Evolutionary conservation across 306 rosid genomes (phyloP).

Genomic region (Begonia fuchsioides): DNA sequence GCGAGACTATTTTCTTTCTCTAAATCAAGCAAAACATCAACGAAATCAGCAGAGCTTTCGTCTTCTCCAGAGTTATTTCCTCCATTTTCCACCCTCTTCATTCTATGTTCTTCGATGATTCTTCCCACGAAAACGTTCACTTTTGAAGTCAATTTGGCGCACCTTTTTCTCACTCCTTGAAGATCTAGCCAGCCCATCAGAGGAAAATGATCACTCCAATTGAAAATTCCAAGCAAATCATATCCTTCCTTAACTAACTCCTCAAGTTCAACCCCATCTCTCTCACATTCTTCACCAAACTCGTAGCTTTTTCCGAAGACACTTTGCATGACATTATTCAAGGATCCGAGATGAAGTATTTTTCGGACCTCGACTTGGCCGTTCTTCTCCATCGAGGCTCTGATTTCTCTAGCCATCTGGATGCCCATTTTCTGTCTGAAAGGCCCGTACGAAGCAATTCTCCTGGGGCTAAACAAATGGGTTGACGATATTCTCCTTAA

Average conservation of each 20-base stretch:
- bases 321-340: conserved; percentile 56
- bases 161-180: conserved; percentile 57
- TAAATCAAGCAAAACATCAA: conserved; percentile 69
- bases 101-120: conserved; percentile 42
- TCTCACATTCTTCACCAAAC: conserved; percentile 13
- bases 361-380: conserved; percentile 34
- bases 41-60: conserved; percentile 31
- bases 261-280: conserved; percentile 29
- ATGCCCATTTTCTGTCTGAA: conserved; percentile 24
- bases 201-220: conserved; percentile 74
- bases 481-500: conserved; percentile 53
- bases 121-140: conserved; percentile 53
- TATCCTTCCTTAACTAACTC: conserved; percentile 57
- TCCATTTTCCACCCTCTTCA: conserved; percentile 9
- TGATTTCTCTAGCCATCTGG: conserved; percentile 21
- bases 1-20: conserved; percentile 35
- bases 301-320: conserved; percentile 58
- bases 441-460: conserved; percentile 19
- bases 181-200: conserved; percentile 43
- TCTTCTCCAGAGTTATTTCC: not conserved
- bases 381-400: conserved; percentile 14
- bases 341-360: conserved; percentile 40
- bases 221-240: conserved; percentile 55
- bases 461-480: conserved; percentile 37
- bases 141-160: conserved; percentile 30